Conservation (phyloP, 495 filamentous ascomycete species). For the Trichocladium uniseriatum region DNA sequence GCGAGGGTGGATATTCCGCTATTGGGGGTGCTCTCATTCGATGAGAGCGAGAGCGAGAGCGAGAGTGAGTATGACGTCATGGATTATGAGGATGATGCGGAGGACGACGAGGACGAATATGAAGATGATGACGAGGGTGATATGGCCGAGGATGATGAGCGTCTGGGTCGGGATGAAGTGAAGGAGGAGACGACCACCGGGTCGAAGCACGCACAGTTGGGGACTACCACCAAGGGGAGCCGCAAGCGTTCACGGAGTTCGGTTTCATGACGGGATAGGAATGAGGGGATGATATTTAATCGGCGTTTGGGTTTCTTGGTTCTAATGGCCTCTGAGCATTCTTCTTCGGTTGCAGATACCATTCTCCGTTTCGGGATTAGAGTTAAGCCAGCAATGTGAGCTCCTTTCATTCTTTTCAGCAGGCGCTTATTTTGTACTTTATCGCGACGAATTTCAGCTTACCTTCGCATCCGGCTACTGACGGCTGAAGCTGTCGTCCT, state of each 20-base stretch:
- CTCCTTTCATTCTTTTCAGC: not conserved
- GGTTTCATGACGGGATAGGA: conserved; percentile 10
- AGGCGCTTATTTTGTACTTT: no score
- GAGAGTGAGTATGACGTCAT: conserved; percentile 18
- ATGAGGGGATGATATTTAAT: not conserved
- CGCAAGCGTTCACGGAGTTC: conserved; percentile 13
- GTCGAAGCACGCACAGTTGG: conserved; percentile 19
- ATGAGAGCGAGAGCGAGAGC: conserved; percentile 28
- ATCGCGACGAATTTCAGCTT: no score
- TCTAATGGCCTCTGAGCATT: not conserved
- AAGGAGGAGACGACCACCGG: conserved; percentile 1
- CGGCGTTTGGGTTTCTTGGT: not conserved
- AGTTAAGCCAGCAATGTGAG: not conserved
- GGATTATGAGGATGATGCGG: conserved; percentile 21
- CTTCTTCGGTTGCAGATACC: not conserved
- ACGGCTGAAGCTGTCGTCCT: no score
- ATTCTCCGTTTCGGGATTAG: not conserved
- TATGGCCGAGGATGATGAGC: conserved; percentile 5
- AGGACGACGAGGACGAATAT: conserved; percentile 17
- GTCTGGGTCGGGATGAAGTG: not conserved
- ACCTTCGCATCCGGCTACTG: no score
- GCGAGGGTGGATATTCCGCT: conserved; percentile 26
- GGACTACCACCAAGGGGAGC: conserved; percentile 15
- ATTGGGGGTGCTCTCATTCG: conserved; percentile 25
- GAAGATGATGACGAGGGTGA: conserved; percentile 13